Evolutionary conservation across 2,329 filamentous ascomycete species (phyloP), one percentile per base, ranked within the genome.

Genomic region (Lachnellula hyalina): DNA sequence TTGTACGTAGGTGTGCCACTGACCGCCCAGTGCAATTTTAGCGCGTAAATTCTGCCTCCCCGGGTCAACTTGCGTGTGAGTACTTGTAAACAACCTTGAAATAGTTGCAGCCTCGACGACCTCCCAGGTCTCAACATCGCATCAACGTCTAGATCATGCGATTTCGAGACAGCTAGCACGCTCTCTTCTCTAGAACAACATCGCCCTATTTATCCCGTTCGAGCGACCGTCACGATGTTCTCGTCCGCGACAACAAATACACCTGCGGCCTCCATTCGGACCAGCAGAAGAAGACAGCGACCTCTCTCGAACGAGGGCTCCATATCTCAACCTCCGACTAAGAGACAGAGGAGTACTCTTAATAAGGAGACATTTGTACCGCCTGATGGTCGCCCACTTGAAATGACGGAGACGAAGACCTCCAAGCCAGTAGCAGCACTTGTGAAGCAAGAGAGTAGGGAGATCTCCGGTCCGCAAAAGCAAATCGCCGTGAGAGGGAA

Each of bases 401-500:
- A 85, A 65, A 81, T 77, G 70, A 76, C 75, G 62, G 79, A 85
- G 65, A 76, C 77, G 62, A 83, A 82, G 67, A 67, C 75, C 50
- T 74, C 80, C 59, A 83, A 79, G 67, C 35, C 57, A 49, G 53
- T 32, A 32, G 28, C 63, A 21, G 49, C 60, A 11, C 63, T 76
- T 57, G 73, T 77, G 51, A 69, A 72, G 42, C 67, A 74, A 57
- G 62, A 66, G 51, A 62, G 54, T 35, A 59, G 52, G 50, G 61
- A 62, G 44, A 48, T 59, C 14, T 54, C 56, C 50, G 67, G 67
- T 52, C 65, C 55, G 25, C 58, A 52, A 51, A 62, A 76, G 61
- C 82, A 86, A 63, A 75, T 83, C 47, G 81, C 75, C 55, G 75
- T 85, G 40, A 77, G 84, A 58, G 77, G 80, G 9, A 86, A 85